These are phyloP conservation scores for Aspergillus ochraceoroseus DNA, from an alignment of 2,329 filamentous ascomycete genomes.

Conservation along the genomic window DNA sequence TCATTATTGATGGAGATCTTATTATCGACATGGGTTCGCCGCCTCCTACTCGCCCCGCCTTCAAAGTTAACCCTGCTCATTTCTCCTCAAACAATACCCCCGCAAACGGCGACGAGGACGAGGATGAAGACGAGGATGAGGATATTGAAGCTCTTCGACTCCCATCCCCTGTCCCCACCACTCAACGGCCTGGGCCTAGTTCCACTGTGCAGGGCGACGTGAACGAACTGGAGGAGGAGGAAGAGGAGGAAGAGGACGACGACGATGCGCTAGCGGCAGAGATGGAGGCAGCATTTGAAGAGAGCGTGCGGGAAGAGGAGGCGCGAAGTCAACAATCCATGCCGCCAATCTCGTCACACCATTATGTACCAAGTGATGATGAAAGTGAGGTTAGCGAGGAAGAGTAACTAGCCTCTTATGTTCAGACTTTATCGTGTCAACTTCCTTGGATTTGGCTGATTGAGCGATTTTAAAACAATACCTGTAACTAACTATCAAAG, in stretches of 20 bases:
- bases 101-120: conserved; percentile 32
- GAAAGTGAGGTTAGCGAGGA: conserved; percentile 65
- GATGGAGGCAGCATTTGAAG: conserved; percentile 53
- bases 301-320: too few relatives aligned
- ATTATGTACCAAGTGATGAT: conserved; percentile 44
- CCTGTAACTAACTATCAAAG: conserved; percentile 8
- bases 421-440: conserved; percentile 5
- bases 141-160: conserved; percentile 38
- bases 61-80: conserved; percentile 40
- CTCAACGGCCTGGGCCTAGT: conserved; percentile 16
- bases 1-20: conserved; percentile 45
- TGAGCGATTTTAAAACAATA: background rate
- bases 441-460: conserved; percentile 5
- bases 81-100: conserved; percentile 43
- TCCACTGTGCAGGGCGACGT: conserved; percentile 23
- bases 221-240: conserved; percentile 27
- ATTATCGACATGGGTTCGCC: conserved; percentile 49
- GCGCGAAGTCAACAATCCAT: conserved; percentile 37
- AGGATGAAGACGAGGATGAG: conserved; percentile 40
- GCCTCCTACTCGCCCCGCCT: conserved; percentile 37
- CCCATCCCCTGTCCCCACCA: conserved; percentile 34
- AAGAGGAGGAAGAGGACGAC: conserved; percentile 23
- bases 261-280: conserved; percentile 56
- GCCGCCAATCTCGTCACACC: conserved; percentile 24
- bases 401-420: conserved; percentile 46